Evolutionary conservation across 2,329 filamentous ascomycete genomes (phyloP).

Genomic region (Tolypocladium amazonense): DNA sequence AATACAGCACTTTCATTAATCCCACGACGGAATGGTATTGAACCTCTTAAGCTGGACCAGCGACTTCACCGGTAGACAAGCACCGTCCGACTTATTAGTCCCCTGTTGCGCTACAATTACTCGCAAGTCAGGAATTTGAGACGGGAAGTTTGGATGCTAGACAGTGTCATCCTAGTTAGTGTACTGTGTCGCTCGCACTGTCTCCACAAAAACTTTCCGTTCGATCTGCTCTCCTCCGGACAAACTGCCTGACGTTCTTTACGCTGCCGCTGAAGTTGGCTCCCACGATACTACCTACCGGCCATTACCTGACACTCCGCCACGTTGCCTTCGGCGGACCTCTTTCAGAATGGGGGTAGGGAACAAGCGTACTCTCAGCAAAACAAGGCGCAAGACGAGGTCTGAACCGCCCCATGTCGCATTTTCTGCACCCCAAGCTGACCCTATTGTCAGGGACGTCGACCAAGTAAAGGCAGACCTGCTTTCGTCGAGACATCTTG

Average conservation of each 20-base stretch:
- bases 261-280: background rate
- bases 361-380: constrained; percentile 56
- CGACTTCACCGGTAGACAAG: no score
- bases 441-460: constrained; percentile 56
- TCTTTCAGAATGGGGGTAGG: constrained; percentile 53
- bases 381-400: constrained; percentile 65
- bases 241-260: background rate
- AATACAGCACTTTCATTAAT: no score
- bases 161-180: no score
- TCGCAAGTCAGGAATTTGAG: no score
- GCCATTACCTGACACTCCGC: no score
- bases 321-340: no score
- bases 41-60: no score
- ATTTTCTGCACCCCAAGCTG: background rate
- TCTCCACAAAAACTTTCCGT: background rate
- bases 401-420: constrained; percentile 18
- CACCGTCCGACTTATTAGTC: no score
- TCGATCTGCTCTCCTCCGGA: background rate
- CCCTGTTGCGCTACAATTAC: no score
- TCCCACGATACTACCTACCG: background rate
- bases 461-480: constrained; percentile 88
- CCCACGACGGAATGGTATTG: no score
- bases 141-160: no score
- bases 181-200: background rate
- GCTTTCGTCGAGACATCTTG: constrained; percentile 65